Evolutionary conservation across 768 basidiomycete species (phyloP).

Genomic region (Austroboletus eburneus): DNA sequence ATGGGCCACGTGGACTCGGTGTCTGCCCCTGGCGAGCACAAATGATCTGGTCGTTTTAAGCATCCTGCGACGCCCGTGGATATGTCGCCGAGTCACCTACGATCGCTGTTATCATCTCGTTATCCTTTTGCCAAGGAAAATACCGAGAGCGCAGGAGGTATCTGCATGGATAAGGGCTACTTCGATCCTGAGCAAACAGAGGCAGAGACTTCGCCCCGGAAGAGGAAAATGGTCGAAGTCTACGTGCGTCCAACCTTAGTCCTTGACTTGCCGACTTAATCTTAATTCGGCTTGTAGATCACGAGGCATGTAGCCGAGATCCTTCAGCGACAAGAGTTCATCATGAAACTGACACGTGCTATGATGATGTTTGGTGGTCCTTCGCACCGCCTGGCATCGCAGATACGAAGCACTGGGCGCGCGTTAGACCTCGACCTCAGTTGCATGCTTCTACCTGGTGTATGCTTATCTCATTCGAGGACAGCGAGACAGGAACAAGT

Average conservation of each 20-base stretch:
- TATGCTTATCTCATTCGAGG: conserved; percentile 84
- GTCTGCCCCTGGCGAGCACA: conserved; percentile 10
- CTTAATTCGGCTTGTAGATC: conserved; percentile 46
- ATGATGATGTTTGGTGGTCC: conserved; percentile 92
- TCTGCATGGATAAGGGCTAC: conserved; percentile 21
- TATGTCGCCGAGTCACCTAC: conserved; percentile 14
- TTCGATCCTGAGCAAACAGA: conserved; percentile 29
- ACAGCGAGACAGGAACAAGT: conserved; percentile 72
- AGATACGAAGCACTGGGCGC: conserved; percentile 72
- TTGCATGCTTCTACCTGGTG: conserved; percentile 71
- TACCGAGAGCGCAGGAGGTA: conserved; percentile 10
- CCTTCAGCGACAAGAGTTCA: conserved; percentile 76
- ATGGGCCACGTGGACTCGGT: background rate
- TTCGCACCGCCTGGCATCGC: conserved; percentile 78
- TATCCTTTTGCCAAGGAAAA: conserved; percentile 1
- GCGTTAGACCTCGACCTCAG: conserved; percentile 72
- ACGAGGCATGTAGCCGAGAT: conserved; percentile 82
- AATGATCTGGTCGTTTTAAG: conserved; percentile 37
- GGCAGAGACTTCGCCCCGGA: conserved; percentile 20
- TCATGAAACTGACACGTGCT: conserved; percentile 76
- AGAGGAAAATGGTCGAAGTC: conserved; percentile 72
- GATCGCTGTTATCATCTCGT: conserved; percentile 6
- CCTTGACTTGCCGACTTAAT: background rate
- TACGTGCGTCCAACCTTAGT: conserved; percentile 50
- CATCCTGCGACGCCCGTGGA: conserved; percentile 34